Evolutionary conservation across 2,329 filamentous ascomycete genomes (phyloP).

Genomic region (Grosmannia penicillata): DNA sequence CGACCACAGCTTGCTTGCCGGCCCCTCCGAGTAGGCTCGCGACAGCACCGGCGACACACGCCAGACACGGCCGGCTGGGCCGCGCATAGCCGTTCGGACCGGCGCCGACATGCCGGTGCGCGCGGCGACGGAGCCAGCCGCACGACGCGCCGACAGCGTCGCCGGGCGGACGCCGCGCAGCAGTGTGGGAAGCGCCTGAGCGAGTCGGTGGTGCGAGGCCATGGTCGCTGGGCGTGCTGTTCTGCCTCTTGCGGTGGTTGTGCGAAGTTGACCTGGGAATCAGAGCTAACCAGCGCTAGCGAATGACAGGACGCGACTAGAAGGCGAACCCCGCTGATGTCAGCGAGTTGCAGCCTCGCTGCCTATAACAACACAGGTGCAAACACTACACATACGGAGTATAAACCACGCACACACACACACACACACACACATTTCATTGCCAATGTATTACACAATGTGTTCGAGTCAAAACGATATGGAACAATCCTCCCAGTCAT

Average conservation of each 20-base stretch:
- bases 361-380: no score
- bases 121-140: neutral
- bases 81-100: neutral
- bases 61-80: neutral
- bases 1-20: conserved; percentile 26
- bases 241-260: neutral
- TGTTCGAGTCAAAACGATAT: no score
- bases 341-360: neutral
- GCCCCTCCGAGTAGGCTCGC: conserved; percentile 15
- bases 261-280: no score
- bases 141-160: neutral
- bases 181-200: neutral
- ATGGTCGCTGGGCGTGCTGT: neutral
- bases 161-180: neutral
- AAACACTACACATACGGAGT: no score
- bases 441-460: no score
- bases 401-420: no score
- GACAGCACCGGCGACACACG: neutral
- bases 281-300: no score
- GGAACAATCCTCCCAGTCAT: no score
- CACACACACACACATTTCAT: no score
- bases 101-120: neutral
- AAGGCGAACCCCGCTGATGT: conserved; percentile 1
- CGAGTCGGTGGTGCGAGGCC: neutral
- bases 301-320: no score